These are phyloP conservation scores for Lachnellula arida DNA, from an alignment of 2,329 filamentous ascomycete species.

Conservation along the genomic window DNA sequence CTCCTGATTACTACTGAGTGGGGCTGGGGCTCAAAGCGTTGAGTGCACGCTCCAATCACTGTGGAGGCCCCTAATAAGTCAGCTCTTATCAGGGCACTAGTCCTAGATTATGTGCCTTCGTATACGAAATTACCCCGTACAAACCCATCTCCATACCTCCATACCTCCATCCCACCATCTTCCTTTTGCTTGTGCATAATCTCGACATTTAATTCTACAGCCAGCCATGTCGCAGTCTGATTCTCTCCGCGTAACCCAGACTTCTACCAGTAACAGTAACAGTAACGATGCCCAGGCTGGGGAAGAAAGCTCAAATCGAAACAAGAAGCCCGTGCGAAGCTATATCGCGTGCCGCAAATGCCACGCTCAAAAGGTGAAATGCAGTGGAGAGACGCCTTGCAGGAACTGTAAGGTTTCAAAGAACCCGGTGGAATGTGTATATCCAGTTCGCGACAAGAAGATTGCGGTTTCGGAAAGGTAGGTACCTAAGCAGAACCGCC, in stretches of 20 bases:
- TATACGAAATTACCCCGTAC: too few species aligned
- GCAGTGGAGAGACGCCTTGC: slow-evolving; percentile 41
- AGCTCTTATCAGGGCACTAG: too few species aligned
- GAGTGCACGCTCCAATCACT: too few species aligned
- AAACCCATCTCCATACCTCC: too few species aligned
- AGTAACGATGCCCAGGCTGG: not conserved
- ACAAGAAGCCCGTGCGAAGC: slow-evolving; percentile 4
- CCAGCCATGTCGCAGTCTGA: too few species aligned
- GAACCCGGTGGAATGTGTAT: slow-evolving; percentile 36
- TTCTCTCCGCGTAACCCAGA: too few species aligned
- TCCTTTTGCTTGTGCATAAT: not conserved
- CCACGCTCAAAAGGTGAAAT: slow-evolving; percentile 43
- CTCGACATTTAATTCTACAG: not conserved
- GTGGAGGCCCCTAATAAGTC: too few species aligned
- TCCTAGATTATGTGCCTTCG: too few species aligned
- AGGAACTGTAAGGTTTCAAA: slow-evolving; percentile 36
- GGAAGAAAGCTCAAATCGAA: not conserved
- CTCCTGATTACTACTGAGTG: too few species aligned
- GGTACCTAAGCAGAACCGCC: not conserved
- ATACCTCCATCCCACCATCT: not conserved
- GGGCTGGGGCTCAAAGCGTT: too few species aligned
- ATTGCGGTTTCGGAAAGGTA: slow-evolving; percentile 31
- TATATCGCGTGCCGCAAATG: slow-evolving; percentile 36
- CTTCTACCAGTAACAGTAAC: not conserved
- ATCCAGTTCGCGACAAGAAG: slow-evolving; percentile 39